Evolutionary conservation across 108 stramenopile species (phyloP).

Genomic region (Fistulifera pelliculosa): DNA sequence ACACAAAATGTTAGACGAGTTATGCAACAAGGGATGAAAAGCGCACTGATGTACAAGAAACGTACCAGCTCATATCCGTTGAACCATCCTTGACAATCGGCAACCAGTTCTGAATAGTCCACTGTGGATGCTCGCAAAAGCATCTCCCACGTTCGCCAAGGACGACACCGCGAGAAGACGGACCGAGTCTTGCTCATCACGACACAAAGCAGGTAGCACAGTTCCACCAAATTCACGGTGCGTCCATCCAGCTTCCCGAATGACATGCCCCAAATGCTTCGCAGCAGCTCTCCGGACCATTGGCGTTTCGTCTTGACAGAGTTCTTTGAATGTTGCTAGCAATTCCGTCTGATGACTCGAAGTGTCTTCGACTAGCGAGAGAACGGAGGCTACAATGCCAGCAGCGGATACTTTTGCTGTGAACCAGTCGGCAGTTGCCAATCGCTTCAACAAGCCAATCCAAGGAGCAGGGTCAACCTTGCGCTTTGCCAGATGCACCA

Average conservation of each 20-base stretch:
- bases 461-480: constrained; percentile 12
- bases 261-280: constrained; percentile 58
- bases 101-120: constrained; percentile 59
- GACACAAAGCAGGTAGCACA: constrained; percentile 65
- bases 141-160: constrained; percentile 58
- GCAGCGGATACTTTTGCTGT: constrained; percentile 88
- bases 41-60: constrained; percentile 9
- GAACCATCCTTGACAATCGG: constrained; percentile 68
- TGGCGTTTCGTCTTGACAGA: constrained; percentile 90
- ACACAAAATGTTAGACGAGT: neutral
- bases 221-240: constrained; percentile 20
- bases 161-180: constrained; percentile 82
- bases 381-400: constrained; percentile 47
- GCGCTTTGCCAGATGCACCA: constrained; percentile 35
- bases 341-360: constrained; percentile 23
- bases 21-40: neutral
- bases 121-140: constrained; percentile 53
- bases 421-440: constrained; percentile 94
- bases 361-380: constrained; percentile 10
- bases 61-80: constrained; percentile 81
- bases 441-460: constrained; percentile 66
- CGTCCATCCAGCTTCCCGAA: constrained; percentile 27
- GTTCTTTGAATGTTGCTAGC: constrained; percentile 53
- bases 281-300: constrained; percentile 92
- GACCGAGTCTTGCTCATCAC: constrained; percentile 95